Evolutionary conservation across 2,329 filamentous ascomycete genomes (phyloP).

Genomic region (Pestalotiopsis sp.): DNA sequence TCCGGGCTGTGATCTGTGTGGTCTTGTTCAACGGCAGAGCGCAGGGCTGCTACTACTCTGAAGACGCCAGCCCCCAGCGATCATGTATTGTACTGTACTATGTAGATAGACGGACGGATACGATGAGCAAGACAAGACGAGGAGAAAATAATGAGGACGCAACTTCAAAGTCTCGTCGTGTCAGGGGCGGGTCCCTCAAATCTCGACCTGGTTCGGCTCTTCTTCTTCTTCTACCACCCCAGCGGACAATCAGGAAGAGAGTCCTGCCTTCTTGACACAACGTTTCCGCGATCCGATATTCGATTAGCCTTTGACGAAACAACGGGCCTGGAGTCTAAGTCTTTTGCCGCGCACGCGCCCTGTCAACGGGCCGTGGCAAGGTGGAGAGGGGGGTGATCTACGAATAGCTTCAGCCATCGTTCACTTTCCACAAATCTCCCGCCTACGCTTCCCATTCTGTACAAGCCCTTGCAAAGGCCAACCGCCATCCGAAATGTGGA

Average conservation of each 20-base stretch:
- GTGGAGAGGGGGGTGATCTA: not conserved
- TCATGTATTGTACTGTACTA: not conserved
- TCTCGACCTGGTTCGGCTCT: not conserved
- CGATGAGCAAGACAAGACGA: not conserved
- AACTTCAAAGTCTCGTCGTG: not conserved
- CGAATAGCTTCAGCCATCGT: not conserved
- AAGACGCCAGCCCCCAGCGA: not conserved
- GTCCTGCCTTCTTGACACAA: not conserved
- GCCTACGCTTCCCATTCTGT: not conserved
- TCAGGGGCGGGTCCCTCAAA: not conserved
- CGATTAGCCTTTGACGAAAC: not conserved
- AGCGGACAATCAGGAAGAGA: not conserved
- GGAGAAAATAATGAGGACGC: not conserved
- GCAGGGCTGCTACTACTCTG: not conserved
- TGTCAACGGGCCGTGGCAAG: not conserved
- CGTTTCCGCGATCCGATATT: not conserved
- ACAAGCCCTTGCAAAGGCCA: not conserved
- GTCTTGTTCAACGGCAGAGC: not conserved
- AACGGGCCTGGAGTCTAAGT: conserved; percentile 1
- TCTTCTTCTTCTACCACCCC: not conserved
- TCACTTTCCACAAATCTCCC: not conserved
- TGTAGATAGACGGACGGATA: not conserved
- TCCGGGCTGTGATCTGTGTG: not conserved
- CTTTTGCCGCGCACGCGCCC: not conserved
- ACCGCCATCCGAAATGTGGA: not conserved